A percentile compares a stretch with the other conserved stretches of the same genome.
Conservation (phyloP, 2,329 filamentous ascomycete genomes). For the Claviceps arundinis region DNA sequence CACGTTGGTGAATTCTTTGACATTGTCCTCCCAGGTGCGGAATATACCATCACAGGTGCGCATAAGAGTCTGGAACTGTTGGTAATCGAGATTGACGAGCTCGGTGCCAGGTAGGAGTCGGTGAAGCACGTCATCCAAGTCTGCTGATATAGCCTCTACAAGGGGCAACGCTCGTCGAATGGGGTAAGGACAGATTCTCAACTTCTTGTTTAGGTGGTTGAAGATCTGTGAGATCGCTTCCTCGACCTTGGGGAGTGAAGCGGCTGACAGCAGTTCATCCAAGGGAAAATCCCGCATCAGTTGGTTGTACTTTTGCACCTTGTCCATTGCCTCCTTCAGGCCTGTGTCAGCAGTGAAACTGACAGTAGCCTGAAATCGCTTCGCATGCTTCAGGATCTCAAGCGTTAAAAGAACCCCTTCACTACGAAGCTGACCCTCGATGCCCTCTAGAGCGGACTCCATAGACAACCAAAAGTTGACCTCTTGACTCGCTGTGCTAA, state of each 20-base stretch:
- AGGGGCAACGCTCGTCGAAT: conserved; percentile 81
- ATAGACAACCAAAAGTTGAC: conserved; percentile 99
- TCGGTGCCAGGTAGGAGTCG: conserved; percentile 73
- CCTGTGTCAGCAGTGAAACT: conserved; percentile 95
- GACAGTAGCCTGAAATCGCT: conserved; percentile 93
- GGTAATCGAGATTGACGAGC: conserved; percentile 83
- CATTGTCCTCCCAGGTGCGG: conserved; percentile 83
- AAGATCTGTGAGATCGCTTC: conserved; percentile 88
- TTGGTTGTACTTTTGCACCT: conserved; percentile 97
- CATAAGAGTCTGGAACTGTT: conserved; percentile 80
- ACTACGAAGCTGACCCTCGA: conserved; percentile 76
- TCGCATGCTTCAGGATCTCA: conserved; percentile 90
- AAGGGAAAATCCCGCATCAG: conserved; percentile 97
- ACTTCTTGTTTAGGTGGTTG: conserved; percentile 89
- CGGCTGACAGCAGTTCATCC: conserved; percentile 86
- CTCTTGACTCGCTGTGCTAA: conserved; percentile 77
- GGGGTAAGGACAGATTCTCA: conserved; percentile 91
- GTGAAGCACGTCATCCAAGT: conserved; percentile 79
- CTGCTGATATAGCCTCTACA: conserved; percentile 92
- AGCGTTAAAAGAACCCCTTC: conserved; percentile 84
- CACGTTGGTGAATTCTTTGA: conserved; percentile 96
- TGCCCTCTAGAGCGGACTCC: conserved; percentile 83
- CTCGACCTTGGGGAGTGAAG: conserved; percentile 74
- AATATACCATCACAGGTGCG: conserved; percentile 74
- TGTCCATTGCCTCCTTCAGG: conserved; percentile 87